Base-by-base conservation (phyloP, 2,329 filamentous ascomycete genomes). In the Nemania abortiva region DNA sequence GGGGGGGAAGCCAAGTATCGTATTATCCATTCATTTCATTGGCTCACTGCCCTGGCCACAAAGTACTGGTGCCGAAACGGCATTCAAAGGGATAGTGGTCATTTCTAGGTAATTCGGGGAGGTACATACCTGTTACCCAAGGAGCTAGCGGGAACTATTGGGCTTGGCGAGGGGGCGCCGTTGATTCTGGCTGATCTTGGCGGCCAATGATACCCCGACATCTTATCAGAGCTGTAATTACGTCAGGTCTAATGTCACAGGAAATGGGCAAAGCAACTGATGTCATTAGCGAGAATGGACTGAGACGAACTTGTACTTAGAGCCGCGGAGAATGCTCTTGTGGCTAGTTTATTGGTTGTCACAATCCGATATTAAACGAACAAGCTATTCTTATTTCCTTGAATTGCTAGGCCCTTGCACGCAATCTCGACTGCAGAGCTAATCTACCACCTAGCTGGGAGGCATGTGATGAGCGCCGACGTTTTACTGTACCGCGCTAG, bases 141-240 rank as follows among this genome's bases (percentile, higher is more conserved):
- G 24, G 24, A 27, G 34, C 34, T 37, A 37, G 24, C 24, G 22
- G 24, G 24, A 53, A 22, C 50, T 57, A 66, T 57, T 61, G 29
- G 45, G 22, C 62, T 66, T 66, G 66, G 62, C 66, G 47, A 47
- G 50, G 42, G 45, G 57, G 47, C 22, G 47, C 22, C 11, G 34
- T 52, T 59, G 50, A 47, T 15, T 45, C 24, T 24, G 20, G 45
- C 29, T 18, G 31, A 13, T 60, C 3, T 11, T 13, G 11, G 20
- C 45, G 47, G 13, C 66, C 61, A 70, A 70, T 70, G 24, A 42
- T n/a, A 42, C 20, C 20, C 34, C 15, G 20, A 22, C 65, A 68
- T 70, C 68, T 70, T 70, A 70, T 70, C 68, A 24, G 13, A 65
- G 53, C 60, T 60, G 7, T 27, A 68, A 61, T 70, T 70, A 70